Evolutionary conservation across 257 asterid genomes (phyloP), one percentile per base, ranked within the genome.

Genomic region (Nicotiana benthamiana): DNA sequence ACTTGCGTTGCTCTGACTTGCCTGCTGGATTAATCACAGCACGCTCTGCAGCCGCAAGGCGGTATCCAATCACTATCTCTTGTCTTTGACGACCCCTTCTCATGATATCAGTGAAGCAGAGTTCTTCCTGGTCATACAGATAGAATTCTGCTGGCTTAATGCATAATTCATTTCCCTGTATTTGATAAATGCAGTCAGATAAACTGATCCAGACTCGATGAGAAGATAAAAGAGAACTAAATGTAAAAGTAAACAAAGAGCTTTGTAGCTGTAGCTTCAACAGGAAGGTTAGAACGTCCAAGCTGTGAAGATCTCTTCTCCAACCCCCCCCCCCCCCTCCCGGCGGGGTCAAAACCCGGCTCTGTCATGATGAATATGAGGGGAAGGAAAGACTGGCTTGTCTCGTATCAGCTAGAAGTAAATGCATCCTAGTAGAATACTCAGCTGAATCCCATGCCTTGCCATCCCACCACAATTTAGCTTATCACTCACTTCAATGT

Each of bases 111-210:
- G 83, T 88, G 89, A 95, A 95, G 82, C 97, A 85, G 79, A 93
- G 83, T 77, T 95, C 99, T 86, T 93, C 99, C 89, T 93, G 96
- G 89, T 95, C 97, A 76, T 92, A 92, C 10, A 95, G 92, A 86
- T 95, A 95, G 88, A 89, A 95, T 82, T 93, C 99, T 72, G 97
- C 98, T 10, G 97, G 93, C 89, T 92, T 95, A 82, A 95, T 95
- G 92, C 97, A 95, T 97, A 93, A 87, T 89, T 95, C 95, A 80
- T 90, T 92, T 79, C 99, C 99, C 99, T 95, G 93, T 80, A 83
- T 26, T 74, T 48, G 61, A 70, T 40, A 40, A 68, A 43, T 40
- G 36, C 36, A 20, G 20, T 70, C 59, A 43, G 43, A 72, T 46
- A 43, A 72, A 72, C 16, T 46, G 36, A 72, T 72, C 60, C 18